Evolutionary conservation across 2,329 filamentous ascomycete species (phyloP), one percentile per base, ranked within the genome.

Genomic region (Xenoacremonium recifei): DNA sequence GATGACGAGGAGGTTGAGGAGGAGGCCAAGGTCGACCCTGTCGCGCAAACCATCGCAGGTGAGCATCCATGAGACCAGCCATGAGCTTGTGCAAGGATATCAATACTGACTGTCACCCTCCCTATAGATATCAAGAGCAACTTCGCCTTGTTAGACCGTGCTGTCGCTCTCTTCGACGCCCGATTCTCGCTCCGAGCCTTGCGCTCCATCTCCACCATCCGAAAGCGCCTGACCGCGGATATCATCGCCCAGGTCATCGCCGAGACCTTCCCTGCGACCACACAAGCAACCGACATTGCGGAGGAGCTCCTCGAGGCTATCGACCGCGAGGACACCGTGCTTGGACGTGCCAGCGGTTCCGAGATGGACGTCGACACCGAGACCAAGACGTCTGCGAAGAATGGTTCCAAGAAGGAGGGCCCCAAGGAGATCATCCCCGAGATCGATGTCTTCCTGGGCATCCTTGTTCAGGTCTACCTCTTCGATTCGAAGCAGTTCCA

Each of bases 131-230:
- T 99, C 72, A 93, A 91, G 71, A 85, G 81, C 76, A 96, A 95
- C 71, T 96, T 96, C 64, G 81, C 82, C 39, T 79, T 99, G 52
- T 79, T 99, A 61, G 91, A 96, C 62, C 87, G 90, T 60, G 93
- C 91, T 53, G 92, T 99, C 51, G 78, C 84, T 52, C 82, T 95
- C 58, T 99, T 97, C 67, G 93, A 99, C 70, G 83, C 91, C 45
- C 85, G 93, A 73, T 99, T 96, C 71, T 89, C 92, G 43, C 85
- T 99, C 51, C 83, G 93, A 63, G 93, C 93, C 48, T 80, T 99
- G 51, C 87, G 93, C 60, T 95, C 91, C 57, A 95, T 97, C 71
- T 96, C 93, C 30, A 91, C 90, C 41, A 84, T 97, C 65, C 89
- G 93, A 66, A 97, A 97, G 77, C 83, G 89, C 54, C 78, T 96